Evolutionary conservation across 2,329 filamentous ascomycete species (phyloP).

Genomic region (Mycosphaerella sp.): DNA sequence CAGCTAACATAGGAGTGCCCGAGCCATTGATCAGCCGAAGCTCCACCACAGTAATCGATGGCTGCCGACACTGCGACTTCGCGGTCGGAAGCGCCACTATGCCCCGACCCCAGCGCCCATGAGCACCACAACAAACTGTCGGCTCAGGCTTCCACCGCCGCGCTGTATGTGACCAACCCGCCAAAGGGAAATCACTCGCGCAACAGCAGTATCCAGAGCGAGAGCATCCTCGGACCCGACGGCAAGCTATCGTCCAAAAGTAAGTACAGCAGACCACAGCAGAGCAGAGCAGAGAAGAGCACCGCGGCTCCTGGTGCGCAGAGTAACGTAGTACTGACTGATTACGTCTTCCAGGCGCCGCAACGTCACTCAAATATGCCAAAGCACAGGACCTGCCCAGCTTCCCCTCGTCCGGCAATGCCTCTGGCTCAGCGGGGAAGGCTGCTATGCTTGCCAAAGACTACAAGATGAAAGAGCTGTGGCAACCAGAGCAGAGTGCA

Average conservation of each 20-base stretch:
- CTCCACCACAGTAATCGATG: slow-evolving; percentile 7
- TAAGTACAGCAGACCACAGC: slow-evolving; percentile 32
- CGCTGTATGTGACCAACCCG: slow-evolving; percentile 49
- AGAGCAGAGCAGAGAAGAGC: too few relatives aligned
- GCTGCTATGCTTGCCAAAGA: slow-evolving; percentile 55
- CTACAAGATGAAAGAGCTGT: slow-evolving; percentile 55
- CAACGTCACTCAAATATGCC: slow-evolving; percentile 62
- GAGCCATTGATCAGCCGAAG: background rate
- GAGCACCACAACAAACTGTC: slow-evolving; percentile 39
- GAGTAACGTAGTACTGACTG: background rate
- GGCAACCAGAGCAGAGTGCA: slow-evolving; percentile 57
- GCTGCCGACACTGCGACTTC: slow-evolving; percentile 16
- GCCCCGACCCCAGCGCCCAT: slow-evolving; percentile 43
- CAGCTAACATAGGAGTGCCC: background rate
- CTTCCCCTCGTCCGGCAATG: slow-evolving; percentile 66
- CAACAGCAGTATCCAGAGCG: slow-evolving; percentile 22
- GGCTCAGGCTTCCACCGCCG: slow-evolving; percentile 54
- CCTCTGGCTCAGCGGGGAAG: slow-evolving; percentile 56
- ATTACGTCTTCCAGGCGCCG: slow-evolving; percentile 44
- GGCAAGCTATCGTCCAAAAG: slow-evolving; percentile 53
- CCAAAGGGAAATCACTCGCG: slow-evolving; percentile 21
- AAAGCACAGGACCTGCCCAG: slow-evolving; percentile 66
- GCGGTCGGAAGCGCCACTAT: slow-evolving; percentile 19
- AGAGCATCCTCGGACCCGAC: slow-evolving; percentile 43
- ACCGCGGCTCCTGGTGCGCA: background rate